A percentile compares a stretch with the other conserved stretches of the same genome.
These are phyloP conservation scores for Neolentinus lepideus DNA, from an alignment of 1,284 basidiomycete species.

Conservation along the genomic window DNA sequence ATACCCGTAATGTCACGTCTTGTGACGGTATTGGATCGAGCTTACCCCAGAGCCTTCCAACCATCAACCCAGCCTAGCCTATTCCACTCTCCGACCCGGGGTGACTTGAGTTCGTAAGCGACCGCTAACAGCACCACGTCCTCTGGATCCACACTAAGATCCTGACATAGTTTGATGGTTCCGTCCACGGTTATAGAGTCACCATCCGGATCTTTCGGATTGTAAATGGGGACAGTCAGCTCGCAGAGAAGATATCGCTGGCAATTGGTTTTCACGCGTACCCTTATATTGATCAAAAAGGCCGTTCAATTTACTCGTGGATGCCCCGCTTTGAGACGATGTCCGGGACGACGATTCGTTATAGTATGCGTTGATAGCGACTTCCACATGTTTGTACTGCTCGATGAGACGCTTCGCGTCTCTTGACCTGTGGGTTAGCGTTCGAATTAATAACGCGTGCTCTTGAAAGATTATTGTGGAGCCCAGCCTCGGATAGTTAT, in stretches of 20 bases:
- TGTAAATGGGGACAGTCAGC: neutral
- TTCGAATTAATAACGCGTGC: too few relatives aligned
- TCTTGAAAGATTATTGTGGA: conserved; percentile 4
- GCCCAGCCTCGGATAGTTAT: too few relatives aligned
- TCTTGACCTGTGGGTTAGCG: conserved; percentile 31
- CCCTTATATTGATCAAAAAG: conserved; percentile 82
- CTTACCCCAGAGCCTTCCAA: conserved; percentile 66
- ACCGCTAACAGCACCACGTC: conserved; percentile 74
- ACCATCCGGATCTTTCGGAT: conserved; percentile 41
- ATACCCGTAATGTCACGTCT: neutral
- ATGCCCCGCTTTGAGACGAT: conserved; percentile 27
- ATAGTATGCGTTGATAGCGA: conserved; percentile 74
- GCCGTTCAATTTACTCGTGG: conserved; percentile 49
- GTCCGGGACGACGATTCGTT: conserved; percentile 31
- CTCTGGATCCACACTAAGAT: conserved; percentile 63
- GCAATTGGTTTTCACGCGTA: conserved; percentile 21
- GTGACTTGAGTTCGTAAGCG: conserved; percentile 72
- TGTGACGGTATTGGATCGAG: conserved; percentile 2
- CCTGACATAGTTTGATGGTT: conserved; percentile 66
- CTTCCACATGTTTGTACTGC: conserved; percentile 63
- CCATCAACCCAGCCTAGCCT: conserved; percentile 75
- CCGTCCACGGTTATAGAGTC: conserved; percentile 67
- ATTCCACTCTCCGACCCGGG: conserved; percentile 70
- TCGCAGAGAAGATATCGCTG: conserved; percentile 1
- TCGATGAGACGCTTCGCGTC: conserved; percentile 74